phyloP scores from a whole-genome alignment of 2,329 filamentous ascomycete species.

The Cordyceps pruinosa region DNA sequence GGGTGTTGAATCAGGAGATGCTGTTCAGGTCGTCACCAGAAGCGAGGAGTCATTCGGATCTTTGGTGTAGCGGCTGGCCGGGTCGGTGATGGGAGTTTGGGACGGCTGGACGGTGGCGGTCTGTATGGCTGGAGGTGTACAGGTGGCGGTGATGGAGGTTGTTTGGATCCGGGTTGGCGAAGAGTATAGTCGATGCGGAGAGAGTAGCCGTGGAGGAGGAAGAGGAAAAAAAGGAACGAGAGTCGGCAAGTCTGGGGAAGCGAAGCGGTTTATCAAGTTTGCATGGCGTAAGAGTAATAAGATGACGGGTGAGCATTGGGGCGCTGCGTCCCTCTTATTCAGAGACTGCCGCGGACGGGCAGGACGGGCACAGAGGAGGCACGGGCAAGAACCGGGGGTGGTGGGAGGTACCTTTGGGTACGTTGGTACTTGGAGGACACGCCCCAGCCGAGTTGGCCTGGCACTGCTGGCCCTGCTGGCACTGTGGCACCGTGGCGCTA shows the following conservation, averaged over 20 bases:
- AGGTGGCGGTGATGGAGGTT: neutral
- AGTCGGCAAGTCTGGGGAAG: constrained; percentile 19
- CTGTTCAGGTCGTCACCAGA: constrained; percentile 14
- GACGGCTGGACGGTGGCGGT: neutral
- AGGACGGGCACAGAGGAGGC: constrained; percentile 2
- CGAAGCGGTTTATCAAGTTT: constrained; percentile 19
- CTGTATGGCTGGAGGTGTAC: neutral
- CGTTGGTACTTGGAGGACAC: too few relatives aligned
- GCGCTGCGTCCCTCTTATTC: constrained; percentile 12
- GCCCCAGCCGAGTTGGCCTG: too few relatives aligned
- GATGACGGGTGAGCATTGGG: constrained; percentile 23
- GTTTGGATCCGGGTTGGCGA: neutral
- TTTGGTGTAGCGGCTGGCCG: neutral
- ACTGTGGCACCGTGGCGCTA: too few relatives aligned
- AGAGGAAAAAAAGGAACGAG: constrained; percentile 13
- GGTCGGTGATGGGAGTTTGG: neutral
- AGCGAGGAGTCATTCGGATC: neutral
- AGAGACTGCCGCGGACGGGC: constrained; percentile 1
- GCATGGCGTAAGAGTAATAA: constrained; percentile 16
- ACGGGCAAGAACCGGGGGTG: constrained; percentile 11
- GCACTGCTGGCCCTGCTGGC: too few relatives aligned
- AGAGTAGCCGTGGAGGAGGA: constrained; percentile 14
- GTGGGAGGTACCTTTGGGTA: too few relatives aligned
- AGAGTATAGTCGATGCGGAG: neutral
- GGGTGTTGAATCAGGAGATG: neutral